Conservation (phyloP, 192 early-diverging fungal species). For the Ambispora gerdemannii region DNA sequence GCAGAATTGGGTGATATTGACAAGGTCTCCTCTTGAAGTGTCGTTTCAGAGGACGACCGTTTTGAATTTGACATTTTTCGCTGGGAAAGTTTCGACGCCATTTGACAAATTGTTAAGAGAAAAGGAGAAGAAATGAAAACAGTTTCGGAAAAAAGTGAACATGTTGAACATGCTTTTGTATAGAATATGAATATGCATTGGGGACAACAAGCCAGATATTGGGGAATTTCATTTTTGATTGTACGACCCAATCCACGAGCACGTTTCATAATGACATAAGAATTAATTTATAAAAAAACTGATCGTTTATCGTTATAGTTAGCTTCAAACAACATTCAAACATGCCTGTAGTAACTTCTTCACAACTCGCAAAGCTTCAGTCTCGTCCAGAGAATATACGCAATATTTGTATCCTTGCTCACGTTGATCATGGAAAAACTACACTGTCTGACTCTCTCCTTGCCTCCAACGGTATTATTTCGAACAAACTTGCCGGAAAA, state of each 20-base stretch:
- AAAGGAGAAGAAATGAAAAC: too few relatives aligned
- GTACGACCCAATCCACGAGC: too few relatives aligned
- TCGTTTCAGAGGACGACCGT: not conserved
- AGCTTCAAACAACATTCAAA: not conserved
- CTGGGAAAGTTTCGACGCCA: not conserved
- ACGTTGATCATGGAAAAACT: constrained; percentile 99
- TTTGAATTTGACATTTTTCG: constrained; percentile 7
- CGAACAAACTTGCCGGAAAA: constrained; percentile 90
- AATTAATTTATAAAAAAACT: too few relatives aligned
- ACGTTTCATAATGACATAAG: too few relatives aligned
- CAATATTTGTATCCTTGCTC: constrained; percentile 97
- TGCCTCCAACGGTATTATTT: constrained; percentile 98
- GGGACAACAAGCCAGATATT: not conserved
- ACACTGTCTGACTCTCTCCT: constrained; percentile 93
- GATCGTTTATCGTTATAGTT: too few relatives aligned
- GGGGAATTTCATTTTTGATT: not conserved
- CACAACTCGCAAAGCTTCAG: constrained; percentile 69
- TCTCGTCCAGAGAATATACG: constrained; percentile 68
- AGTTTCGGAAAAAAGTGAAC: too few relatives aligned
- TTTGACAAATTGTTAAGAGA: not conserved
- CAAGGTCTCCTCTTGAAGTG: not conserved
- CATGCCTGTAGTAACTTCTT: constrained; percentile 67
- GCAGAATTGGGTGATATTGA: not conserved
- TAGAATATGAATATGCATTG: not conserved
- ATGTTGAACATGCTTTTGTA: too few relatives aligned